Conservation (phyloP, 805 yeast genomes). For the Zygosaccharomyces lentus region DNA sequence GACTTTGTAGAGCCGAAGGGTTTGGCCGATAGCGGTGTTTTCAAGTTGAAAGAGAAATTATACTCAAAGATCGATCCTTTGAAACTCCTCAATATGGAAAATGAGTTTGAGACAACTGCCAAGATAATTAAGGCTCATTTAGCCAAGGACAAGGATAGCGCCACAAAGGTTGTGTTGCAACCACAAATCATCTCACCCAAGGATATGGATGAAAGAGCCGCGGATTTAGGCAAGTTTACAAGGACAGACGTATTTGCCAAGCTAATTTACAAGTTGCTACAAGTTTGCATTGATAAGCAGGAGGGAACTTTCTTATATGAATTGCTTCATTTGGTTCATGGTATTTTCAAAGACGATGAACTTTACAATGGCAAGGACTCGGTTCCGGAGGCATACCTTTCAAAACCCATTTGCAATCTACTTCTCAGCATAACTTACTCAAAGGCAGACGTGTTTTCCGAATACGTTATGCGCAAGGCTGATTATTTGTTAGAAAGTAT, state of each 20-base stretch:
- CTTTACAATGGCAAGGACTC: constrained; percentile 38
- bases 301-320: constrained; percentile 55
- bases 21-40: constrained; percentile 62
- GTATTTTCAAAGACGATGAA: constrained; percentile 52
- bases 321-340: constrained; percentile 66
- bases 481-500: constrained; percentile 50
- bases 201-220: constrained; percentile 33
- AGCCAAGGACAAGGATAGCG: constrained; percentile 38
- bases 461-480: constrained; percentile 49
- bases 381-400: constrained; percentile 44
- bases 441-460: constrained; percentile 41
- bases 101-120: constrained; percentile 50
- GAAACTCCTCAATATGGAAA: constrained; percentile 43
- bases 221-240: constrained; percentile 46
- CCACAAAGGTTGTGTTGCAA: constrained; percentile 43
- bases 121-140: constrained; percentile 44
- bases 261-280: constrained; percentile 53
- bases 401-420: constrained; percentile 53
- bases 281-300: constrained; percentile 45
- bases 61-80: constrained; percentile 56
- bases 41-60: constrained; percentile 47
- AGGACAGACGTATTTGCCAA: constrained; percentile 52
- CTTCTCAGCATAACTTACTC: constrained; percentile 50
- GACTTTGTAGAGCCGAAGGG: constrained; percentile 63
- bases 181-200: constrained; percentile 41